phyloP scores from a whole-genome alignment of 2,329 filamentous ascomycete genomes.

The Leptoxyphium fumago region DNA sequence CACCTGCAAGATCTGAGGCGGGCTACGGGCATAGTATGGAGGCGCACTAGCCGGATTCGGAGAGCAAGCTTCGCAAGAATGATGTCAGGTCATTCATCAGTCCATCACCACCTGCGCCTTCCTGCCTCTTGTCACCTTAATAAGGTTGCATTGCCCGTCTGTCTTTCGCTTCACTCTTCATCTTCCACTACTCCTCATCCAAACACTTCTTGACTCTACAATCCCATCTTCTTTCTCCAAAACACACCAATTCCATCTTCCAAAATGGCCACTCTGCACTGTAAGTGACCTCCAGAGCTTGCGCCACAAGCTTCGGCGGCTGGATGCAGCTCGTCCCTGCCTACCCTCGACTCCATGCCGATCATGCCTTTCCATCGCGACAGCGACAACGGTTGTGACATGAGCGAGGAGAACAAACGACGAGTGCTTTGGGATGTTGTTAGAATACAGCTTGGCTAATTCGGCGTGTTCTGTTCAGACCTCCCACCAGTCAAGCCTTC shows the following conservation, averaged over 20 bases:
- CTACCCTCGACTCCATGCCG: too few species aligned
- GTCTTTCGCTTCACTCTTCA: not conserved
- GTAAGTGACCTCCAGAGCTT: slow-evolving; percentile 27
- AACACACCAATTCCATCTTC: slow-evolving; percentile 8
- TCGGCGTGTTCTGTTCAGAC: slow-evolving; percentile 2
- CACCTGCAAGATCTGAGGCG: too few species aligned
- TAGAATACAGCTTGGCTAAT: too few species aligned
- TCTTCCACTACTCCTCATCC: slow-evolving; percentile 1
- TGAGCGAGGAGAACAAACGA: too few species aligned
- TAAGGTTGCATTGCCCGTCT: not conserved
- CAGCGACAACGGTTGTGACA: too few species aligned
- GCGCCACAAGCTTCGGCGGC: too few species aligned
- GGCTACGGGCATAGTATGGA: too few species aligned
- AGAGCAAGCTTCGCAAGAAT: not conserved
- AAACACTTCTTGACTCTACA: slow-evolving; percentile 1
- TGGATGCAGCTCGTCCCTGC: too few species aligned
- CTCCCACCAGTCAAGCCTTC: slow-evolving; percentile 87
- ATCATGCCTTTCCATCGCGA: too few species aligned
- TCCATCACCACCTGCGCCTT: not conserved
- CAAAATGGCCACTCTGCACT: slow-evolving; percentile 45
- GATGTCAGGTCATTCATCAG: slow-evolving; percentile 1
- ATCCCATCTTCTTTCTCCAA: slow-evolving; percentile 3
- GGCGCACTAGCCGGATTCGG: not conserved
- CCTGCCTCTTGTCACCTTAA: not conserved
- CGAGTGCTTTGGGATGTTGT: too few species aligned